phyloP scores from a whole-genome alignment of 106 monocot species.

The Narthecium ossifragum region DNA sequence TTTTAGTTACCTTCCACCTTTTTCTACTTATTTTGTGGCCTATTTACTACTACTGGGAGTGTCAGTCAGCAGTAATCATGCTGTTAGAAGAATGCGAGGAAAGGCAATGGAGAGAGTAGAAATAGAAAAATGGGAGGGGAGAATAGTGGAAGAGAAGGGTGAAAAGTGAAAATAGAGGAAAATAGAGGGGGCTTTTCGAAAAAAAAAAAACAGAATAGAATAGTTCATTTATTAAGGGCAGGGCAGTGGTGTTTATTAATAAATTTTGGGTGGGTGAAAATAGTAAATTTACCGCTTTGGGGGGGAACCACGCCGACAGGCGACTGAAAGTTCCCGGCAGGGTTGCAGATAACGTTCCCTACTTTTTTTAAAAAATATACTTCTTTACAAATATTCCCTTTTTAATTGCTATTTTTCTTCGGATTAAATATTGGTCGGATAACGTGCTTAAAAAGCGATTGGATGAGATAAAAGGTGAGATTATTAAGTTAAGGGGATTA shows the following conservation, averaged over 20 bases:
- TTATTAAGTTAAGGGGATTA: background rate
- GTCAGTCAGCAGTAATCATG: too few species aligned
- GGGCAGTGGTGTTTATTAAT: background rate
- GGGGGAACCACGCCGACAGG: conserved; percentile 6
- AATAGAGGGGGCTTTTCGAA: background rate
- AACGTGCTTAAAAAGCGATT: background rate
- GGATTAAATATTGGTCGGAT: background rate
- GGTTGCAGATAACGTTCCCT: conserved; percentile 1
- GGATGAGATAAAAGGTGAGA: background rate
- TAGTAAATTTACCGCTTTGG: conserved; percentile 6
- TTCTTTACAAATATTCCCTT: background rate
- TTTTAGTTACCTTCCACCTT: too few species aligned
- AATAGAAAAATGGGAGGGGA: background rate
- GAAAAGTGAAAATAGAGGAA: background rate
- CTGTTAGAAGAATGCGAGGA: too few species aligned
- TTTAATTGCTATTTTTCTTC: background rate
- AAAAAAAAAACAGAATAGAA: background rate
- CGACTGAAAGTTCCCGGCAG: conserved; percentile 14
- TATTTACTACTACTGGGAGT: too few species aligned
- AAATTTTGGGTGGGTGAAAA: background rate
- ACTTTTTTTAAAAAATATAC: background rate
- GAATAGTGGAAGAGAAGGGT: background rate
- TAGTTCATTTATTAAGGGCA: too few species aligned
- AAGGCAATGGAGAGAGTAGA: too few species aligned
- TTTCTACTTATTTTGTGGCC: too few species aligned